Evolutionary conservation across 805 yeast genomes (phyloP).

Genomic region (Saccharomycopsis sp.): DNA sequence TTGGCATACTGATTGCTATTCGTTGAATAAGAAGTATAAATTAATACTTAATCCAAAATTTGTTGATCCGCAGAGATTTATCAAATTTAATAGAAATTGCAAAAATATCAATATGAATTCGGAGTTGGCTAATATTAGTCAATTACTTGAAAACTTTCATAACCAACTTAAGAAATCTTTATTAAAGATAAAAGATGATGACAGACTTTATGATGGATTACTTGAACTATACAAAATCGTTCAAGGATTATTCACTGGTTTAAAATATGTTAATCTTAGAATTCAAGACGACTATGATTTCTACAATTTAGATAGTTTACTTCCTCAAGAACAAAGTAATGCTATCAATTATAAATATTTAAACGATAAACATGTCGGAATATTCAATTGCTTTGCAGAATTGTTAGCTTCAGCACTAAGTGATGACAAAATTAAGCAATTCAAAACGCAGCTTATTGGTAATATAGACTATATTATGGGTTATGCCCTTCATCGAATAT

Average conservation of each 20-base stretch:
- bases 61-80: conserved; percentile 18
- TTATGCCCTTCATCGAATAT: conserved; percentile 11
- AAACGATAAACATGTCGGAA: conserved; percentile 8
- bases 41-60: conserved; percentile 17
- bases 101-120: conserved; percentile 16
- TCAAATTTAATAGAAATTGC: conserved; percentile 16
- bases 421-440: conserved; percentile 5
- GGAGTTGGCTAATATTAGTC: conserved; percentile 9
- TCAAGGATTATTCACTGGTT: too few relatives aligned
- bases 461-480: conserved; percentile 9
- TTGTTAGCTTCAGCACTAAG: conserved; percentile 1
- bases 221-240: background rate
- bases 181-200: too few relatives aligned
- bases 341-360: conserved; percentile 6
- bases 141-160: conserved; percentile 2
- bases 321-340: conserved; percentile 10
- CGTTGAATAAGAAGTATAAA: conserved; percentile 10
- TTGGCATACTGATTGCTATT: conserved; percentile 19
- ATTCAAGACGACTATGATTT: too few relatives aligned
- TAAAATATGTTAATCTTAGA: too few relatives aligned
- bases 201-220: too few relatives aligned
- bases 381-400: conserved; percentile 2
- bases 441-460: background rate
- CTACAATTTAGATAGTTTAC: too few relatives aligned
- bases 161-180: too few relatives aligned